phyloP scores from a whole-genome alignment of 2,329 filamentous ascomycete species.

The Colletotrichum zoysiae region DNA sequence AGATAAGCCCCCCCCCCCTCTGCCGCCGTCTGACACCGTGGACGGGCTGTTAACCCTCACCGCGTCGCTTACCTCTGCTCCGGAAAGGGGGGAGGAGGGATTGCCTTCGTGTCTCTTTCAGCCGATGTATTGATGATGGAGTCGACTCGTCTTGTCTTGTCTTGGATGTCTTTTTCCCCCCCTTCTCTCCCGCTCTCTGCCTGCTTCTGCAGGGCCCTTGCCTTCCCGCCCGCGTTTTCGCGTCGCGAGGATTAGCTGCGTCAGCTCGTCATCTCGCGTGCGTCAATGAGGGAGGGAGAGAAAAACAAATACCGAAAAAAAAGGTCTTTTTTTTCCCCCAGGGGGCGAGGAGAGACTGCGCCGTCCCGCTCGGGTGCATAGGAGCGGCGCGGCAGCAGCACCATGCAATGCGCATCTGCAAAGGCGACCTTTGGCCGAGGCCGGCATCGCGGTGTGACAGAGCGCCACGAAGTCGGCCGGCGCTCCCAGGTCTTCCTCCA shows the following conservation, averaged over 20 bases:
- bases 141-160: slow-evolving; percentile 17
- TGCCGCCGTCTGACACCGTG: slow-evolving; percentile 3
- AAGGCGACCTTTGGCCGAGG: slow-evolving; percentile 30
- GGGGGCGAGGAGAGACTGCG: too few species aligned
- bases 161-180: neutral
- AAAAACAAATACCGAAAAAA: too few species aligned
- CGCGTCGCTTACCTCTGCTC: neutral
- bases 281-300: too few species aligned
- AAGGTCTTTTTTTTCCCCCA: too few species aligned
- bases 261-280: neutral
- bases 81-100: neutral
- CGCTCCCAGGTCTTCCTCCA: neutral
- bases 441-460: slow-evolving; percentile 35
- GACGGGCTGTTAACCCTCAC: neutral
- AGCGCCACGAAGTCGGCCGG: slow-evolving; percentile 7
- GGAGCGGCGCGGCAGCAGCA: neutral
- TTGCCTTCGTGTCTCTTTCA: neutral
- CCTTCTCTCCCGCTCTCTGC: neutral
- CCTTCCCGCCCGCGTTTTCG: neutral
- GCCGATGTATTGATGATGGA: slow-evolving; percentile 12
- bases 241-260: neutral
- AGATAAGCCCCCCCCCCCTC: too few species aligned
- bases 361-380: slow-evolving; percentile 10
- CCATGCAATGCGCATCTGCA: slow-evolving; percentile 26
- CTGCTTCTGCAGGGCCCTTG: neutral